Percentiles rank a stretch among this genome's conserved stretches.
phyloP scores from a whole-genome alignment of 441 rosid genomes.

The Manihot esculenta region DNA sequence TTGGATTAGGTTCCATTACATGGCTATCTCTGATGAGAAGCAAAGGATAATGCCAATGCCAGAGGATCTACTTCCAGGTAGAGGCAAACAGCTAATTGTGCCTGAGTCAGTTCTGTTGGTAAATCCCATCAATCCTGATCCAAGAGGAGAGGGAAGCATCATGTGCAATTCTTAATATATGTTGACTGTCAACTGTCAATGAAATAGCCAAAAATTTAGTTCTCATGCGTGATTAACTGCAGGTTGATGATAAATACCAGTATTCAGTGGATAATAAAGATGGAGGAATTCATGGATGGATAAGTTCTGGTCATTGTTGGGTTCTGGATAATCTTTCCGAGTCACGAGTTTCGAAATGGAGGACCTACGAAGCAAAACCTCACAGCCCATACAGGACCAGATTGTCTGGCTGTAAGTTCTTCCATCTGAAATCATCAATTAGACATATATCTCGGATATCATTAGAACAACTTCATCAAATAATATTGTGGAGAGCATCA shows the following conservation, averaged over 20 bases:
- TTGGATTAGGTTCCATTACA: constrained; percentile 38
- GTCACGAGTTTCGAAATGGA: constrained; percentile 41
- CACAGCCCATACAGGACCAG: constrained; percentile 36
- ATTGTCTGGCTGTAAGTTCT: constrained; percentile 36
- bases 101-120: constrained; percentile 39
- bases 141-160: constrained; percentile 36
- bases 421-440: not conserved
- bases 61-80: constrained; percentile 38
- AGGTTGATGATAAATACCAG: constrained; percentile 48
- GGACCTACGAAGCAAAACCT: constrained; percentile 49
- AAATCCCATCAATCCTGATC: constrained; percentile 37
- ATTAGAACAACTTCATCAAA: no score
- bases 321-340: constrained; percentile 37
- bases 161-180: not conserved
- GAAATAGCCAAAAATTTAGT: not conserved
- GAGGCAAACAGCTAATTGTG: constrained; percentile 36
- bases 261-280: constrained; percentile 42
- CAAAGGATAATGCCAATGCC: constrained; percentile 48
- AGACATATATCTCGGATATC: no score
- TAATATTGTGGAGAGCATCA: no score
- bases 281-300: constrained; percentile 49
- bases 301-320: constrained; percentile 33
- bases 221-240: constrained; percentile 13
- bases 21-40: constrained; percentile 43
- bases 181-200: no score